Conservation (phyloP, 495 filamentous ascomycete genomes). For the Articulospora tetracladia region DNA sequence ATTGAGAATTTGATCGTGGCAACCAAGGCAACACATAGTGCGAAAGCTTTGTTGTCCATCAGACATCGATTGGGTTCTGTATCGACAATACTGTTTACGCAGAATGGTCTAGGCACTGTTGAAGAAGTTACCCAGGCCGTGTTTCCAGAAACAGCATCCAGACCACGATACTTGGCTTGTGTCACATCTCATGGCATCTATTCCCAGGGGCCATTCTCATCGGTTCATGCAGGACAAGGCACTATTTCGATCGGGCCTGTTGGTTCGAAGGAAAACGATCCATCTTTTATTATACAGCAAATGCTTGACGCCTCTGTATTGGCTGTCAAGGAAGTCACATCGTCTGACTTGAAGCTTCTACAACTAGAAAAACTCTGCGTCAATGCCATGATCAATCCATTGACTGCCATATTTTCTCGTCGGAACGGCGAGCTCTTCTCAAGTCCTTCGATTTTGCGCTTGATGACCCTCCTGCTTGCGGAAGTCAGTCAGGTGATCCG, state of each 20-base stretch:
- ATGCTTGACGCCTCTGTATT: conserved; percentile 32
- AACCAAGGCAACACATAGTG: conserved; percentile 61
- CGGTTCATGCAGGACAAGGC: conserved; percentile 62
- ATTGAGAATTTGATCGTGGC: conserved; percentile 74
- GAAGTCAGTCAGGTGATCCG: conserved; percentile 59
- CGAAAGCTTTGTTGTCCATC: conserved; percentile 55
- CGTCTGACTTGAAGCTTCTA: conserved; percentile 47
- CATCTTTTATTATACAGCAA: neutral
- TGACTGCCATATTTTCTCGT: conserved; percentile 70
- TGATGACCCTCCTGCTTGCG: conserved; percentile 54
- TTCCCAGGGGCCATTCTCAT: conserved; percentile 50
- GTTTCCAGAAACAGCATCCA: conserved; percentile 54
- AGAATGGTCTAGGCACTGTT: conserved; percentile 73
- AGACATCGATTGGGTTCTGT: conserved; percentile 54
- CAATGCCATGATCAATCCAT: conserved; percentile 76
- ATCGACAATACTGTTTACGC: conserved; percentile 71
- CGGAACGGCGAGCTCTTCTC: conserved; percentile 70
- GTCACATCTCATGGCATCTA: conserved; percentile 73
- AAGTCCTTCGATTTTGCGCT: conserved; percentile 48
- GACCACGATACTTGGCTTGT: conserved; percentile 65
- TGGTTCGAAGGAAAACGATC: conserved; percentile 26
- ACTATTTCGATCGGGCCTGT: conserved; percentile 53
- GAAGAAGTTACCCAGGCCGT: conserved; percentile 58
- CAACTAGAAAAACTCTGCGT: conserved; percentile 78
- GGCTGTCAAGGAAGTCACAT: conserved; percentile 35